Percentiles rank a stretch among this genome's conserved stretches.
These are phyloP conservation scores for Tetrahymena elliotti DNA, from an alignment of 73 alveolate species.

Conservation along the genomic window DNA sequence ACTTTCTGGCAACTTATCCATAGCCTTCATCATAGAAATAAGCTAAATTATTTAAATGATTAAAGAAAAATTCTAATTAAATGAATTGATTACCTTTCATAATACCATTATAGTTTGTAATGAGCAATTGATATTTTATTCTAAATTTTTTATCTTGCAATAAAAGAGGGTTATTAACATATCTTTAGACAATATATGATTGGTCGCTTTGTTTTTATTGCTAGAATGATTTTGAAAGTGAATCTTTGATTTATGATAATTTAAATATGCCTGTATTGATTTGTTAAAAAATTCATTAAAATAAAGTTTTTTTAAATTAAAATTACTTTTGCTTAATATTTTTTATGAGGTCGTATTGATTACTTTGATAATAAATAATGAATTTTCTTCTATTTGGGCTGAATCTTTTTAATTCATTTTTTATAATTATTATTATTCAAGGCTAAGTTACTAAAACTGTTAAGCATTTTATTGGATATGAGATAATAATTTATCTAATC, in stretches of 20 bases:
- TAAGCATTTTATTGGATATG: background rate
- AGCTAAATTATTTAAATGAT: background rate
- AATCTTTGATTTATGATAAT: background rate
- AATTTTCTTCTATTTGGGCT: background rate
- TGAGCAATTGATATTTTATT: background rate
- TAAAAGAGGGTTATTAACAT: background rate
- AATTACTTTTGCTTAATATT: background rate
- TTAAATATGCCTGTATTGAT: background rate
- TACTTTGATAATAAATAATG: background rate
- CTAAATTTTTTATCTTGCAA: background rate
- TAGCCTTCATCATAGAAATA: background rate
- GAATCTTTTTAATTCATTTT: background rate
- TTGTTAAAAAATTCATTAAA: background rate
- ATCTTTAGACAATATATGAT: background rate
- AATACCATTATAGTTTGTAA: background rate
- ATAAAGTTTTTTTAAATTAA: background rate
- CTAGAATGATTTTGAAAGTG: background rate
- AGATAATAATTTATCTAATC: background rate
- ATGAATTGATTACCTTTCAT: background rate
- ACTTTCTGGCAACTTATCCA: background rate
- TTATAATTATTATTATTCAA: background rate
- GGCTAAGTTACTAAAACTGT: background rate
- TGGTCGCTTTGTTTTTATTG: background rate
- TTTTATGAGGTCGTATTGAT: background rate
- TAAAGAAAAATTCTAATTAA: background rate